Evolutionary conservation across 768 basidiomycete species (phyloP), one percentile per base, ranked within the genome.

Genomic region (Termitomyces titanicus): DNA sequence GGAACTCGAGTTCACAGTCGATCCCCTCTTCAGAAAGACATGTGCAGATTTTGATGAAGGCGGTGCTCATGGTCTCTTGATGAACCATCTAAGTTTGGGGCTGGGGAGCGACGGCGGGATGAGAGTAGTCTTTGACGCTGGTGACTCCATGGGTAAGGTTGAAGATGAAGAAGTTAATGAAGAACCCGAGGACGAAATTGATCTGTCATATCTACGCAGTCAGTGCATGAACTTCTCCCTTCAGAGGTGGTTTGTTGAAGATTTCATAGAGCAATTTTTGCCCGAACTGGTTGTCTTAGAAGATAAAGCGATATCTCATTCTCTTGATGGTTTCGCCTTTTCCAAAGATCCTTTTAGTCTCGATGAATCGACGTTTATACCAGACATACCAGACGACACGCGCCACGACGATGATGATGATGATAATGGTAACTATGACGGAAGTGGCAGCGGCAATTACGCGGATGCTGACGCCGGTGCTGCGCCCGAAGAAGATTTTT

Each of bases 11-110:
- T 97, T 97, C 70, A 88, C 84, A 43, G 93, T 99, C 27, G 97
- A 99, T 66, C 97, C 97, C 1, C 78, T 99, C 33, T 99, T 99
- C 76, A 90, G 83, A 74, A 99, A 99, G 78, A 98, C 97, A 2
- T 92, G 88, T 64, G 96, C 92, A 22, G 97, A 99, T 66, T 98
- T 99, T 64, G 97, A 99, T 68, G 97, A 99, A 70, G 97, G 95
- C 39, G 96, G 97, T 46, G 97, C 97, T 0, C 87, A 92, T 56
- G 97, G 97, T 11, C 72, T 99, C 45, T 74, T 99, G 31, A 96
- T 98, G 95, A 98, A 99, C 66, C 97, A 99, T 66, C 78, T 99
- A 39, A 80, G 82, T 49, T 64, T 92, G 51, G 89, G 88, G 18
- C 75, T 87, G 1, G 90, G 89, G 3, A 81, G 80, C 17, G 92